These are phyloP conservation scores for Penicillium samsonianum DNA, from an alignment of 495 filamentous ascomycete genomes.

Conservation along the genomic window DNA sequence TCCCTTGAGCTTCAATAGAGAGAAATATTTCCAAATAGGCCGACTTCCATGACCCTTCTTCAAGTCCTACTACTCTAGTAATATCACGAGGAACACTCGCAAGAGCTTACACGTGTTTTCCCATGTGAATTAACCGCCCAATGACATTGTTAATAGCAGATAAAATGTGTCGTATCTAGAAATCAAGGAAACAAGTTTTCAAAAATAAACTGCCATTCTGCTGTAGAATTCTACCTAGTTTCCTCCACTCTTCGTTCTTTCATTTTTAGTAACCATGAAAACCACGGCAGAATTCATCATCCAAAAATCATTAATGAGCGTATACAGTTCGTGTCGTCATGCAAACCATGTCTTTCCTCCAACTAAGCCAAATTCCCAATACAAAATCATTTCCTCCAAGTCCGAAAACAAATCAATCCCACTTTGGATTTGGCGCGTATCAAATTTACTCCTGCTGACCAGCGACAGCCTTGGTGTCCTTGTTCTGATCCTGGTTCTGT, in stretches of 20 bases:
- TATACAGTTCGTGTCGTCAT: constrained; percentile 33
- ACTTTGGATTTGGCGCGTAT: neutral
- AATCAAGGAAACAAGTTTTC: neutral
- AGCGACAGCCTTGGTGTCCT: constrained; percentile 14
- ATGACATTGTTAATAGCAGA: too few species aligned
- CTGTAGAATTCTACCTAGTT: neutral
- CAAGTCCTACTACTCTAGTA: too few species aligned
- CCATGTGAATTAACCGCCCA: too few species aligned
- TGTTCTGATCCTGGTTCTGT: constrained; percentile 10
- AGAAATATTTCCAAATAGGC: too few species aligned
- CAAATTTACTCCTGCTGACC: constrained; percentile 14
- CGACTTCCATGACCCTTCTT: too few species aligned
- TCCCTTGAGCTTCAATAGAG: too few species aligned
- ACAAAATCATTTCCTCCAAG: constrained; percentile 2
- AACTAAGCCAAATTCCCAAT: neutral
- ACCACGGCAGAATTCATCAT: too few species aligned
- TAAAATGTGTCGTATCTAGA: too few species aligned
- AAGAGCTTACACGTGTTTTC: too few species aligned
- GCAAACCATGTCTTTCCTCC: constrained; percentile 19
- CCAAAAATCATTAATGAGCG: constrained; percentile 26
- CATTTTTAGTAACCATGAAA: too few species aligned
- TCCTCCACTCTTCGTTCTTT: neutral
- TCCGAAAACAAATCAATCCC: neutral
- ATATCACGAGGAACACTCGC: too few species aligned
- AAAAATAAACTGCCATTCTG: constrained; percentile 2